phyloP scores from a whole-genome alignment of 1,139 yeast species.

The Diutina pseudorugosa region DNA sequence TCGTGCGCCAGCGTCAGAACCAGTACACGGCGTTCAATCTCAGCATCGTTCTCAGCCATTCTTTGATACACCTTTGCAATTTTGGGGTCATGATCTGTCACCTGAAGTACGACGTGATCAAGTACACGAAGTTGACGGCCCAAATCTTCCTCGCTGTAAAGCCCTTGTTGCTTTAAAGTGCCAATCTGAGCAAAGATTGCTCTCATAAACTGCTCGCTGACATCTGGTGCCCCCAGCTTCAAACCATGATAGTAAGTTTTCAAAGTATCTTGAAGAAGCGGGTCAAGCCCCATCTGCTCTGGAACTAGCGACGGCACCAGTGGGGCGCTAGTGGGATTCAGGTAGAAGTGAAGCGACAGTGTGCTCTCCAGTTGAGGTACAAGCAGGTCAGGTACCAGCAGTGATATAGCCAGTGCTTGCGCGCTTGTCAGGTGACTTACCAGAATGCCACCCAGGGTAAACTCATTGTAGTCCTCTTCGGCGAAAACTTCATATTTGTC shows the following conservation, averaged over 20 bases:
- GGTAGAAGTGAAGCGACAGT: background rate
- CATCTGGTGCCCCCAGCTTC: background rate
- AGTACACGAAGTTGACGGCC: background rate
- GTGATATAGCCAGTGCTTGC: background rate
- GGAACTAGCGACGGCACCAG: background rate
- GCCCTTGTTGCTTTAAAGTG: background rate
- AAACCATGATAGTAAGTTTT: background rate
- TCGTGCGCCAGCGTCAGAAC: background rate
- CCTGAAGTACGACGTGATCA: background rate
- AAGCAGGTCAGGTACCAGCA: background rate
- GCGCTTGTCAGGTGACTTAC: background rate
- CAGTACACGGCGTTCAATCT: background rate
- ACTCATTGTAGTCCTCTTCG: conserved; percentile 24
- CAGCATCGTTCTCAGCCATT: background rate
- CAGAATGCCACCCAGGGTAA: background rate
- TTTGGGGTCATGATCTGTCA: background rate
- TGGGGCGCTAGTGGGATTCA: background rate
- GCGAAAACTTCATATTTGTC: conserved; percentile 29
- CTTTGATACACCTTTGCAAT: background rate
- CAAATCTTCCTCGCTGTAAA: background rate
- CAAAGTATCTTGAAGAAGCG: background rate
- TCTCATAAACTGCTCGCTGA: background rate
- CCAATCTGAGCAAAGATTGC: background rate
- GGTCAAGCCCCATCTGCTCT: background rate
- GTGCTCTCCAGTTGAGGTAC: background rate